phyloP scores from a whole-genome alignment of 352 stramenopile genomes.

The Pelagophyceae sp. region DNA sequence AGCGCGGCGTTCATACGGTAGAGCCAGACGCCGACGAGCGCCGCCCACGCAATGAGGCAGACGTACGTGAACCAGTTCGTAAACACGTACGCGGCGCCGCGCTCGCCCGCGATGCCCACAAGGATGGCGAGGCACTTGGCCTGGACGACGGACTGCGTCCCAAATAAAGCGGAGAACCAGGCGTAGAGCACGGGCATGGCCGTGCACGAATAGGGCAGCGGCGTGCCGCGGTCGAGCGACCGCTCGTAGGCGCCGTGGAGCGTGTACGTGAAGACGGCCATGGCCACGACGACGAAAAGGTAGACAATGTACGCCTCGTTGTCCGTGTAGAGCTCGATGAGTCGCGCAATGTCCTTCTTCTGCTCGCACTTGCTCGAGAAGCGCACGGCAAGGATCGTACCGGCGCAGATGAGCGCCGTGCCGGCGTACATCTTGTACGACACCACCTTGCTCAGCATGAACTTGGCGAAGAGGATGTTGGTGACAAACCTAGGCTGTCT shows the following conservation, averaged over 20 bases:
- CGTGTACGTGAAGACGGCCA: slow-evolving; percentile 4
- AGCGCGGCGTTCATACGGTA: slow-evolving; percentile 26
- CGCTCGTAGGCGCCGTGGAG: neutral
- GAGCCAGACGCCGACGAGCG: slow-evolving; percentile 26
- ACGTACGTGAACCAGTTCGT: slow-evolving; percentile 26
- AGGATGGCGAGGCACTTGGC: slow-evolving; percentile 27
- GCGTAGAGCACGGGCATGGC: slow-evolving; percentile 22
- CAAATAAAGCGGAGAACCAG: slow-evolving; percentile 24
- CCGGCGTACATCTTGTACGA: slow-evolving; percentile 5
- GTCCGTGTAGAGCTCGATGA: slow-evolving; percentile 14
- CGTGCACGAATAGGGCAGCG: neutral
- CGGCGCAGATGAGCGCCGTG: slow-evolving; percentile 23
- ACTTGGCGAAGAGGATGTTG: slow-evolving; percentile 26
- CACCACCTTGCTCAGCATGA: slow-evolving; percentile 20
- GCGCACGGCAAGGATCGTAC: slow-evolving; percentile 23
- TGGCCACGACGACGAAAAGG: neutral
- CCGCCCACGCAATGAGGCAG: slow-evolving; percentile 20
- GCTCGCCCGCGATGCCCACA: neutral
- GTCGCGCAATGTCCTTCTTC: neutral
- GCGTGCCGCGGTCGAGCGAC: neutral
- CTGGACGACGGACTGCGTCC: slow-evolving; percentile 23
- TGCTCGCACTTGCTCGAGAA: neutral
- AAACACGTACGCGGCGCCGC: neutral
- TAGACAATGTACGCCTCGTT: slow-evolving; percentile 14
- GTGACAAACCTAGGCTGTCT: too few relatives aligned